Conservation (phyloP, 306 rosid genomes). For the Arachis hypogaea region DNA sequence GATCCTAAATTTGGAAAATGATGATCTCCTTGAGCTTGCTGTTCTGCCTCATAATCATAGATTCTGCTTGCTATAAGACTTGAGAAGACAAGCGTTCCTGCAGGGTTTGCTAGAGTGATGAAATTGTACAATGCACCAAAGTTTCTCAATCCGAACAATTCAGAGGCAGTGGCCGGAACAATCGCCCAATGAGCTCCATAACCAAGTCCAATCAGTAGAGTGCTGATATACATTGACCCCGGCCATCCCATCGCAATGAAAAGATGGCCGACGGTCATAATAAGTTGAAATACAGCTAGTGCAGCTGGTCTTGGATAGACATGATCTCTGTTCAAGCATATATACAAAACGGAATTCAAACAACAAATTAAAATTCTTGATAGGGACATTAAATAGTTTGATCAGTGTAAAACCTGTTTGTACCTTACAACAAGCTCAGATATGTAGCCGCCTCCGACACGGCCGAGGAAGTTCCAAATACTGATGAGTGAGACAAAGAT, state of each 20-base stretch:
- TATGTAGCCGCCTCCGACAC: conserved; percentile 89
- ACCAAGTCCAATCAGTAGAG: conserved; percentile 80
- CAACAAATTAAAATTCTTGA: not conserved
- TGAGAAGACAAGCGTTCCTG: conserved; percentile 78
- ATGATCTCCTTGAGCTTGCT: conserved; percentile 63
- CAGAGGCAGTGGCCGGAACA: conserved; percentile 96
- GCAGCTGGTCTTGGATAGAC: conserved; percentile 82
- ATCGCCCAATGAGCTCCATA: conserved; percentile 98
- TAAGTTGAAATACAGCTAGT: conserved; percentile 78
- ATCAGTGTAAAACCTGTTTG: conserved; percentile 13
- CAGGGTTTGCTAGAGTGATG: conserved; percentile 81
- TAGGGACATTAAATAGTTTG: not conserved
- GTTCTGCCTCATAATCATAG: conserved; percentile 85
- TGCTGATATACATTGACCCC: conserved; percentile 80
- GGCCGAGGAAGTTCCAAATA: conserved; percentile 97
- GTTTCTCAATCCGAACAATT: conserved; percentile 85
- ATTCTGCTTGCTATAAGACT: conserved; percentile 78
- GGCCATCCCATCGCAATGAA: conserved; percentile 87
- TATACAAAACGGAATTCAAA: conserved; percentile 29
- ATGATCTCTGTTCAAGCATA: conserved; percentile 61
- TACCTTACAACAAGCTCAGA: conserved; percentile 90
- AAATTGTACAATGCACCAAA: conserved; percentile 94
- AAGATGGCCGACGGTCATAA: conserved; percentile 78
- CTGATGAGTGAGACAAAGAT: conserved; percentile 90
- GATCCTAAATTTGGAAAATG: conserved; percentile 46